Percentiles rank a stretch among this genome's conserved stretches.
Evolutionary conservation across 345 rosid genomes (phyloP).

Genomic region (Microcos paniculata): DNA sequence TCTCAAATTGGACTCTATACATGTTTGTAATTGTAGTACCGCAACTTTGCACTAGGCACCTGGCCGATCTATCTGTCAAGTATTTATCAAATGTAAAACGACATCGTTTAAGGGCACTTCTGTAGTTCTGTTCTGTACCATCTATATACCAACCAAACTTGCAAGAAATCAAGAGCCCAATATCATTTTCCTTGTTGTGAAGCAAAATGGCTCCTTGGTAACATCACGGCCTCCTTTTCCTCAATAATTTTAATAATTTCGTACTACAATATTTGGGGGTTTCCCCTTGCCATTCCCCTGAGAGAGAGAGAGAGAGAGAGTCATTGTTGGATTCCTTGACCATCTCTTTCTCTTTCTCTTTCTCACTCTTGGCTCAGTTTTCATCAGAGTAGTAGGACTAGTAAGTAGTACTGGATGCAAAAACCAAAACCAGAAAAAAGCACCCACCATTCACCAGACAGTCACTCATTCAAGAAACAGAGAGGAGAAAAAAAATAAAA

Average conservation of each 20-base stretch:
- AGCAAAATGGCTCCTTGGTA: background rate
- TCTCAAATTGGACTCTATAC: no score
- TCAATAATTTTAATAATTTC: background rate
- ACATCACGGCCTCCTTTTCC: background rate
- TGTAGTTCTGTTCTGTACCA: no score
- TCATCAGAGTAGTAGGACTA: background rate
- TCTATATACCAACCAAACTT: background rate
- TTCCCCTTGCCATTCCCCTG: no score
- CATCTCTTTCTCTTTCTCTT: background rate
- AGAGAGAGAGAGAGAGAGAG: no score
- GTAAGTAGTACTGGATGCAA: background rate
- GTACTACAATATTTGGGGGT: background rate
- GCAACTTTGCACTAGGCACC: no score
- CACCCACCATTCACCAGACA: background rate
- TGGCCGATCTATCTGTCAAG: no score
- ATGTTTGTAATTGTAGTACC: no score
- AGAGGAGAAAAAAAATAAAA: background rate
- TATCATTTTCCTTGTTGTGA: background rate
- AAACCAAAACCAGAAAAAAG: slow-evolving; percentile 14
- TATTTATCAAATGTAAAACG: no score
- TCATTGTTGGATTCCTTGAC: background rate
- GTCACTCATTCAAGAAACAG: slow-evolving; percentile 1
- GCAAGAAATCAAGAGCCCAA: background rate
- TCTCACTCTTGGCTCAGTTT: background rate
- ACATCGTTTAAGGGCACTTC: no score